These are phyloP conservation scores for Starmerella bombi DNA, from an alignment of 805 yeast species.

Conservation along the genomic window DNA sequence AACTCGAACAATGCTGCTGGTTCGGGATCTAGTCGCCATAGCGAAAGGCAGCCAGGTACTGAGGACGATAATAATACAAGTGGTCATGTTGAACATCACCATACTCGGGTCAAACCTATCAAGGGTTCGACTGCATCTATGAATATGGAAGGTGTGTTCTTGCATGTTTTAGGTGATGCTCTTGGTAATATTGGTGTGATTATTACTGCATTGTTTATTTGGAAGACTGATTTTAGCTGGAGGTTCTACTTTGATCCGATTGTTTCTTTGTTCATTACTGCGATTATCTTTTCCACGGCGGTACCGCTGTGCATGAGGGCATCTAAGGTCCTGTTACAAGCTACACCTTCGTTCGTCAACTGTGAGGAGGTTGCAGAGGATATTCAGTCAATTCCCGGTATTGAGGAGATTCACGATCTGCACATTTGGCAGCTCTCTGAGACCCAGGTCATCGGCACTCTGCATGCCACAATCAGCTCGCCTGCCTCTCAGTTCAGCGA, in stretches of 20 bases:
- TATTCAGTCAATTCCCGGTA: conserved; percentile 54
- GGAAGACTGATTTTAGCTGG: conserved; percentile 90
- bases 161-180: conserved; percentile 94
- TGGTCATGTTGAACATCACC: conserved; percentile 25
- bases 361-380: conserved; percentile 61
- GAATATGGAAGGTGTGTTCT: conserved; percentile 93
- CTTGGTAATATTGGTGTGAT: conserved; percentile 92
- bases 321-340: conserved; percentile 78
- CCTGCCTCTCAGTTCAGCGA: conserved; percentile 52
- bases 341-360: conserved; percentile 74
- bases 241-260: conserved; percentile 74
- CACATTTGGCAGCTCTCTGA: conserved; percentile 95
- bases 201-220: conserved; percentile 73
- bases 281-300: conserved; percentile 81
- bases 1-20: not conserved
- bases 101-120: conserved; percentile 22
- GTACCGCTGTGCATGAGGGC: conserved; percentile 78
- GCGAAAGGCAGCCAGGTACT: not conserved
- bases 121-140: conserved; percentile 40
- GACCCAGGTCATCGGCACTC: conserved; percentile 69
- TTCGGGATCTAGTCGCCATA: not conserved
- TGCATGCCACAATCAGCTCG: conserved; percentile 65
- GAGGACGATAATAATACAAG: not conserved
- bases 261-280: conserved; percentile 72
- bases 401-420: conserved; percentile 80